Evolutionary conservation across 352 stramenopile species (phyloP).

Genomic region (Phytophthora constricta): DNA sequence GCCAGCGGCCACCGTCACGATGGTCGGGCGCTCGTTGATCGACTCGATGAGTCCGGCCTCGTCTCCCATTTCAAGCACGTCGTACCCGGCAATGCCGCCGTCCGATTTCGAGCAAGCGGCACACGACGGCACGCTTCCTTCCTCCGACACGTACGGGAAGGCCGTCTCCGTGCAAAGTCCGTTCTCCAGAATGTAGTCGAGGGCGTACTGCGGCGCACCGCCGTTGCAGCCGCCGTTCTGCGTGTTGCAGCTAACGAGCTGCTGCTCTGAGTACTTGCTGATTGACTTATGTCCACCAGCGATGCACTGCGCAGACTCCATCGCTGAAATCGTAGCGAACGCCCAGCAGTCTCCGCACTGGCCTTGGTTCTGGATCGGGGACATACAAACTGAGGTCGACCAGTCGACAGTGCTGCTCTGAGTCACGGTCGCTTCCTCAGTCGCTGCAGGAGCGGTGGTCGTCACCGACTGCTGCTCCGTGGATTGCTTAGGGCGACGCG

Average conservation of each 20-base stretch:
- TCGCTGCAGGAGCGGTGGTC: neutral
- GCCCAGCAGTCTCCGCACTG: slow-evolving; percentile 96
- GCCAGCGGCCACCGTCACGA: slow-evolving; percentile 93
- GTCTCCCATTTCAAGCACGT: slow-evolving; percentile 53
- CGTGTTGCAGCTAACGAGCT: slow-evolving; percentile 90
- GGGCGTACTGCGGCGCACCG: slow-evolving; percentile 85
- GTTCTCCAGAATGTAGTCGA: slow-evolving; percentile 88
- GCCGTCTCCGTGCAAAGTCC: slow-evolving; percentile 68
- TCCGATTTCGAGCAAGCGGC: slow-evolving; percentile 23
- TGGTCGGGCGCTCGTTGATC: slow-evolving; percentile 91
- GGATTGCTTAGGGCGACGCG: slow-evolving; percentile 74
- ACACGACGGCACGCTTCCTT: slow-evolving; percentile 30
- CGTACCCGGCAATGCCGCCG: slow-evolving; percentile 47
- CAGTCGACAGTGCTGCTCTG: slow-evolving; percentile 25
- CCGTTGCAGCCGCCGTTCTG: slow-evolving; percentile 88
- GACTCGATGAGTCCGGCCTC: slow-evolving; percentile 81
- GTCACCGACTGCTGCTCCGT: neutral
- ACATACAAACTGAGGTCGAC: slow-evolving; percentile 37
- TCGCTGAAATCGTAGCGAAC: slow-evolving; percentile 90
- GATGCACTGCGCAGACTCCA: slow-evolving; percentile 91
- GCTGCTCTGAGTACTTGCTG: slow-evolving; percentile 87
- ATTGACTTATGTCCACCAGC: slow-evolving; percentile 55
- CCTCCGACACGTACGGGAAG: slow-evolving; percentile 71
- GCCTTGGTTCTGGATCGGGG: slow-evolving; percentile 93
- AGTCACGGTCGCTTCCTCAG: neutral